These are phyloP conservation scores for Phylloporus arenicola DNA, from an alignment of 768 basidiomycete genomes.

Conservation along the genomic window DNA sequence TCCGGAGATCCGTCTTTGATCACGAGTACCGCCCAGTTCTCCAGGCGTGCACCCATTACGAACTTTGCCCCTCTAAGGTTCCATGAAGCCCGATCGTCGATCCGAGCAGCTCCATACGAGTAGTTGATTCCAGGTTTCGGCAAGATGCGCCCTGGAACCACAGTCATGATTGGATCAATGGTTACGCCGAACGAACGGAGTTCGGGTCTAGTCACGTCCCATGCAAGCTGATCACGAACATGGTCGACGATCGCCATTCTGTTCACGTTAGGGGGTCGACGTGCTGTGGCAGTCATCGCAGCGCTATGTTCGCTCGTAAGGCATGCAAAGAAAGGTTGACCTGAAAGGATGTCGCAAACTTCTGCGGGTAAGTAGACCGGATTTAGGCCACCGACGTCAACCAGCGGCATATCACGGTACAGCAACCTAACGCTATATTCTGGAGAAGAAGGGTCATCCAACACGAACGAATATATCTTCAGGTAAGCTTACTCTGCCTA, in stretches of 20 bases:
- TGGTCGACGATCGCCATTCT: constrained; percentile 11
- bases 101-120: constrained; percentile 19
- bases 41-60: constrained; percentile 44
- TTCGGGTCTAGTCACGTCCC: constrained; percentile 19
- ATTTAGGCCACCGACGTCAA: constrained; percentile 34
- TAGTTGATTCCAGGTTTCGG: constrained; percentile 36
- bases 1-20: constrained; percentile 48
- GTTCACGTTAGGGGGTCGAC: constrained; percentile 38
- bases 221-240: constrained; percentile 35
- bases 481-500: background rate
- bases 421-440: constrained; percentile 34
- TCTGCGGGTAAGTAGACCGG: constrained; percentile 36
- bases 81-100: constrained; percentile 41
- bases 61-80: constrained; percentile 49
- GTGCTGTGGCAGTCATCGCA: constrained; percentile 38
- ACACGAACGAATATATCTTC: background rate
- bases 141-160: constrained; percentile 43
- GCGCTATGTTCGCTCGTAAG: constrained; percentile 36
- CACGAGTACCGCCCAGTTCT: constrained; percentile 61
- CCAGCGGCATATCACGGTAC: constrained; percentile 34
- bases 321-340: constrained; percentile 38
- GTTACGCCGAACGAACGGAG: constrained; percentile 36
- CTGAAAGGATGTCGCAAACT: constrained; percentile 37
- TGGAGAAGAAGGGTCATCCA: constrained; percentile 4
- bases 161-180: constrained; percentile 39